phyloP scores from a whole-genome alignment of 768 basidiomycete genomes.

The Russula ochroleuca region DNA sequence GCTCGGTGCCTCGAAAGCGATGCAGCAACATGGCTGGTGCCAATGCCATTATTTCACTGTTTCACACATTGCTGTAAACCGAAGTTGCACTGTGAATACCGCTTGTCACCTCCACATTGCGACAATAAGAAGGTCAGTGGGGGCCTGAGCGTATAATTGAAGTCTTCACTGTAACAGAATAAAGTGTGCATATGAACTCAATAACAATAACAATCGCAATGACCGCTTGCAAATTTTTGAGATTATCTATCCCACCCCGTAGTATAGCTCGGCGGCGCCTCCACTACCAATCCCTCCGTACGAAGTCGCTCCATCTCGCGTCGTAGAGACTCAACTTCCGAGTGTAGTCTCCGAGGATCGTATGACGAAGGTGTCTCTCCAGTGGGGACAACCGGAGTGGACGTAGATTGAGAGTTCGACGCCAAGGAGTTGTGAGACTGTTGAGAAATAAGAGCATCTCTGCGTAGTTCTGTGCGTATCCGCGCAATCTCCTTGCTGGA shows the following conservation, averaged over 20 bases:
- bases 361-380: neutral
- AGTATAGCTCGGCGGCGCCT: slow-evolving; percentile 32
- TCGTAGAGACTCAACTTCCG: slow-evolving; percentile 32
- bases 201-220: neutral
- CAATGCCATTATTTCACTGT: no score
- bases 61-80: no score
- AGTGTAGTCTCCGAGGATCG: slow-evolving; percentile 1
- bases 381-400: neutral
- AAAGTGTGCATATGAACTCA: neutral
- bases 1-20: no score
- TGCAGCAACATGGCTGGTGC: no score
- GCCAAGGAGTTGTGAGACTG: neutral
- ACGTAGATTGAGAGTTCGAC: neutral
- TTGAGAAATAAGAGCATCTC: neutral
- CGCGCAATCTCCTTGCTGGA: slow-evolving; percentile 15
- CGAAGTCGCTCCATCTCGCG: slow-evolving; percentile 30
- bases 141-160: no score
- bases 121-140: no score
- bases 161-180: neutral
- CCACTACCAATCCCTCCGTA: slow-evolving; percentile 24
- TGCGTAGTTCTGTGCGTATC: slow-evolving; percentile 3
- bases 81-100: no score
- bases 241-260: neutral
- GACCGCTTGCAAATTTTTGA: neutral
- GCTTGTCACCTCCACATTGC: no score